Base-by-base conservation (phyloP, 1,284 basidiomycete species). In the Pascua guehoae region DNA sequence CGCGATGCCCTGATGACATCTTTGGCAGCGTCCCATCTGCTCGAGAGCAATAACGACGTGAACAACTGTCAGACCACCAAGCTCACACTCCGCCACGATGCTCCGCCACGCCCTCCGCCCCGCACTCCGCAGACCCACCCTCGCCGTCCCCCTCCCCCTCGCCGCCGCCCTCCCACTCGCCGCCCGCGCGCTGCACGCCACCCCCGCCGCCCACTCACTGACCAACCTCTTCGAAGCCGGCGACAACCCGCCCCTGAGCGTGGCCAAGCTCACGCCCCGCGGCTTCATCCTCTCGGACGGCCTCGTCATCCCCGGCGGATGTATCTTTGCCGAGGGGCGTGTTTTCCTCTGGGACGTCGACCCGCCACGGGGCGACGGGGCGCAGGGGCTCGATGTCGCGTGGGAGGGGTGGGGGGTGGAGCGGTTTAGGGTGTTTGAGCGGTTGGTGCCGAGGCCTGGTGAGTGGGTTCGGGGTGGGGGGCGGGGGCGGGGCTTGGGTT, bases 301-400 rank as follows among this genome's bases (percentile, higher is more conserved):
- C 1, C 82, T 95, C 24, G 75, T 91, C 12, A 73, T 96, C 0
- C 84, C 86, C 0, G 86, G 86, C 0, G 83, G 92, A 0, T 86
- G 86, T 60, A 82, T 98, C 14, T 88, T 98, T 62, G 74, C 95
- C 5, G 88, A 92, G 64, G 91, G 90, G 7, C 84, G 88, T 50
- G 89, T 91, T 0, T 88, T 94, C 54, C 74, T 98, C 40, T 98
- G 94, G 94, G 86, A 97, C 69, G 87, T 89, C 1, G 88, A 88
- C 1, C 72, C 79, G 5, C 82, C 79, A 8, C 71, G 80, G 1
- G 86, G 85, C 79, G 67, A 67, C 47, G 62, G 60, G 32, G 48
- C 52, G 10, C 65, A 72, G 41, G 56, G 60, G 41, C 32, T 57
- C 56, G 71, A 49, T 49, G 63, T 50, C 60, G 75, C 69, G 17